Percentiles rank a stretch among this genome's conserved stretches.
phyloP scores from a whole-genome alignment of 495 filamentous ascomycete species.

The Trichoderma gamsii region DNA sequence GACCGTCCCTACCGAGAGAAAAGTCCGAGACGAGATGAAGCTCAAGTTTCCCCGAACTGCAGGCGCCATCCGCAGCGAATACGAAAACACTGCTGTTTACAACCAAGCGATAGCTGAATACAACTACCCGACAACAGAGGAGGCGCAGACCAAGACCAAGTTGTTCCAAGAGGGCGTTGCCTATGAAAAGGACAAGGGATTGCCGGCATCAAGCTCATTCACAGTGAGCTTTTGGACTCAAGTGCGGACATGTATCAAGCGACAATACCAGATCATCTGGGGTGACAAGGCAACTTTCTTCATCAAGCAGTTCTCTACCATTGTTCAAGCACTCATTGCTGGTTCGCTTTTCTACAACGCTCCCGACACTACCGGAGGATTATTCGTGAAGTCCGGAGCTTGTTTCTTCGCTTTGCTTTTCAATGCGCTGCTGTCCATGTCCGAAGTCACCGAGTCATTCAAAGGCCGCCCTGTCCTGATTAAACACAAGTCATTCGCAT shows the following conservation, averaged over 20 bases:
- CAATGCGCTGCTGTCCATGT: slow-evolving; percentile 70
- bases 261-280: slow-evolving; percentile 54
- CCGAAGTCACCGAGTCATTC: slow-evolving; percentile 70
- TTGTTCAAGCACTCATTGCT: slow-evolving; percentile 60
- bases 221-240: slow-evolving; percentile 55
- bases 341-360: slow-evolving; percentile 72
- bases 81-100: slow-evolving; percentile 36
- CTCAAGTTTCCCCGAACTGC: slow-evolving; percentile 42
- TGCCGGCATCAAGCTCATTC: slow-evolving; percentile 43
- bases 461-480: slow-evolving; percentile 64
- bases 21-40: slow-evolving; percentile 55
- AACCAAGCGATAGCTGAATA: slow-evolving; percentile 40
- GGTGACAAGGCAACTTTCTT: slow-evolving; percentile 54
- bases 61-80: slow-evolving; percentile 33
- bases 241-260: slow-evolving; percentile 47
- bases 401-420: slow-evolving; percentile 74
- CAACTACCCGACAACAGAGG: slow-evolving; percentile 40
- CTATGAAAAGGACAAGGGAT: slow-evolving; percentile 38
- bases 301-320: slow-evolving; percentile 57
- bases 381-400: slow-evolving; percentile 50
- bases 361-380: slow-evolving; percentile 49
- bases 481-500: slow-evolving; percentile 79
- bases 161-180: slow-evolving; percentile 45
- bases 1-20: slow-evolving; percentile 61
- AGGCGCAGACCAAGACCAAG: slow-evolving; percentile 38